phyloP scores from a whole-genome alignment of 495 filamentous ascomycete species.

The Aspergillus sclerotiicarbonarius region DNA sequence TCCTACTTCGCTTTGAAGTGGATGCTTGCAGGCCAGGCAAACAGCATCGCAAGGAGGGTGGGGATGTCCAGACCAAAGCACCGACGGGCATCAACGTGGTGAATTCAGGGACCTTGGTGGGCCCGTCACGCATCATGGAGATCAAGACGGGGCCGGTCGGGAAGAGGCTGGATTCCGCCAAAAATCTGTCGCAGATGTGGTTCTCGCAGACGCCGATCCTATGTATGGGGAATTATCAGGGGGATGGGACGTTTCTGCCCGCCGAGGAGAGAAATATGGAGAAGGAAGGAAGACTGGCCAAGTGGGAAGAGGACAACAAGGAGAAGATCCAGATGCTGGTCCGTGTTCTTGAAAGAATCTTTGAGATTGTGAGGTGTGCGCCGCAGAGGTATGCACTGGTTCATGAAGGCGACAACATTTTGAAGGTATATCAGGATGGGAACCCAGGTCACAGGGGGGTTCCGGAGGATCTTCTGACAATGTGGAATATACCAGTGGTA shows the following conservation, averaged over 20 bases:
- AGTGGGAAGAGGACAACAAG: slow-evolving; percentile 4
- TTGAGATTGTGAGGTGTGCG: not conserved
- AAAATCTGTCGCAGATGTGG: slow-evolving; percentile 1
- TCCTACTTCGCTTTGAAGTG: slow-evolving; percentile 7
- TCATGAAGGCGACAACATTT: not conserved
- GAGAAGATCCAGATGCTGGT: not conserved
- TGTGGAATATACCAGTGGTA: not conserved
- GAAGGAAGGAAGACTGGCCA: not conserved
- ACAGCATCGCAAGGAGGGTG: not conserved
- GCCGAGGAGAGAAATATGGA: not conserved
- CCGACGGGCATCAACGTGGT: not conserved
- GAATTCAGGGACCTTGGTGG: not conserved
- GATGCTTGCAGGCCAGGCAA: slow-evolving; percentile 2
- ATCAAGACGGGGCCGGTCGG: slow-evolving; percentile 5
- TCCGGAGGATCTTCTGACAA: not conserved
- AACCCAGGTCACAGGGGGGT: not conserved
- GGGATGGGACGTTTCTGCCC: not conserved
- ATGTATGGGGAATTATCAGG: not conserved
- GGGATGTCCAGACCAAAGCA: not conserved
- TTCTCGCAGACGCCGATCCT: slow-evolving; percentile 6
- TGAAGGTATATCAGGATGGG: not conserved
- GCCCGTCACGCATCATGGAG: not conserved
- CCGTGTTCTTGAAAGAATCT: not conserved
- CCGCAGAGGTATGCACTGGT: not conserved
- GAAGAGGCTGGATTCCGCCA: not conserved